These are phyloP conservation scores for Colletotrichum camelliae DNA, from an alignment of 2,329 filamentous ascomycete genomes.

Conservation along the genomic window DNA sequence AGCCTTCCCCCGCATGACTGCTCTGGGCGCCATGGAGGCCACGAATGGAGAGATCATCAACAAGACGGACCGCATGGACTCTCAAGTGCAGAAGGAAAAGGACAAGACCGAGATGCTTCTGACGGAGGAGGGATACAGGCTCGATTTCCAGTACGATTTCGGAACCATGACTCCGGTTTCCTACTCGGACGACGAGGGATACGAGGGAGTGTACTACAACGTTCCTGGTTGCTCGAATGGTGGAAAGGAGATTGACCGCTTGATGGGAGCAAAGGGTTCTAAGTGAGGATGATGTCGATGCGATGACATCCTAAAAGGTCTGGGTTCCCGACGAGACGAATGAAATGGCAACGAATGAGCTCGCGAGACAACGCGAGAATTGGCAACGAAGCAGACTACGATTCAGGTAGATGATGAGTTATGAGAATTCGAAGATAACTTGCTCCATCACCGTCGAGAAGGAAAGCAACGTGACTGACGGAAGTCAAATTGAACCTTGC, in stretches of 20 bases:
- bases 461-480: background rate
- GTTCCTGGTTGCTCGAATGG: background rate
- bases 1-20: background rate
- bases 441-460: background rate
- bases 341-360: background rate
- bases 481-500: background rate
- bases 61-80: background rate
- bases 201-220: background rate
- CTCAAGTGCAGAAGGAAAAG: background rate
- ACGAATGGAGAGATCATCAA: background rate
- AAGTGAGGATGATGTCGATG: background rate
- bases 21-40: background rate
- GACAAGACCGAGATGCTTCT: background rate
- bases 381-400: background rate
- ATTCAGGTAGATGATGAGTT: background rate
- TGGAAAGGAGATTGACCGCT: background rate
- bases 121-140: background rate
- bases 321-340: background rate
- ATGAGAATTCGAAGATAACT: background rate
- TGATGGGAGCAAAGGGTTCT: background rate
- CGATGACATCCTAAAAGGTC: background rate
- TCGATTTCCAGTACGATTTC: background rate
- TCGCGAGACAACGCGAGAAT: background rate
- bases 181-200: background rate
- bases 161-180: background rate